Conservation (phyloP, 2,329 filamentous ascomycete genomes). For the Helotiales sp. region DNA sequence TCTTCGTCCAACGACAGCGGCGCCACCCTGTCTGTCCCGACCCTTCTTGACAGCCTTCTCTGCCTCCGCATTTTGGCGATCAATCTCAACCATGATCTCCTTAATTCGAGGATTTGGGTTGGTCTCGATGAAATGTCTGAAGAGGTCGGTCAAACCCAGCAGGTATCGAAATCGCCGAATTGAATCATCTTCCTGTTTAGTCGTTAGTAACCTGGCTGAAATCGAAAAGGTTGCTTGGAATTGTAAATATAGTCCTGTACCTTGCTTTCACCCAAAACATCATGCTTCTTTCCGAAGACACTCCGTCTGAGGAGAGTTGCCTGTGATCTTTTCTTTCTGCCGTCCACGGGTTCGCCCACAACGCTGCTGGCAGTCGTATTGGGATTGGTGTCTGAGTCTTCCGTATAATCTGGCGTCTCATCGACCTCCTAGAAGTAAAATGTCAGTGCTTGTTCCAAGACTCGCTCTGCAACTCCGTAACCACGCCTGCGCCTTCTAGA, state of each 20-base stretch:
- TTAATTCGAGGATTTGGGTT: conserved; percentile 95
- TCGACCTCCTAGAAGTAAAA: conserved; percentile 56
- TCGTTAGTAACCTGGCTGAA: background rate
- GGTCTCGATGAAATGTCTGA: conserved; percentile 98
- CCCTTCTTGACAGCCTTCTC: conserved; percentile 70
- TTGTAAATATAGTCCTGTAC: conserved; percentile 52
- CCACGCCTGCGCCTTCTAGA: background rate
- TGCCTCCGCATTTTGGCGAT: conserved; percentile 84
- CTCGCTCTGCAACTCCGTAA: background rate
- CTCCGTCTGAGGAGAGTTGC: conserved; percentile 88
- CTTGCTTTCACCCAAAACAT: conserved; percentile 89
- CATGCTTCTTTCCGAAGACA: conserved; percentile 94
- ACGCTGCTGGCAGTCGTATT: conserved; percentile 83
- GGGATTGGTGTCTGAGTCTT: conserved; percentile 70
- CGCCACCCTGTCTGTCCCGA: conserved; percentile 81
- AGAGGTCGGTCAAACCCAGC: conserved; percentile 91
- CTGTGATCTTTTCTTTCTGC: conserved; percentile 83
- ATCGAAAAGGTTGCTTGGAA: background rate
- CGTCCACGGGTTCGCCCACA: conserved; percentile 77
- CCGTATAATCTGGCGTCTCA: conserved; percentile 69
- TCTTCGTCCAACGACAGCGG: conserved; percentile 75
- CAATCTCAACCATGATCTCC: conserved; percentile 92
- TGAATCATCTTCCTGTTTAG: conserved; percentile 82
- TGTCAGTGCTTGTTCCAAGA: background rate
- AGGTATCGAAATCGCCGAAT: conserved; percentile 94